Conservation (phyloP, 306 rosid genomes). For the Lotus japonicus region DNA sequence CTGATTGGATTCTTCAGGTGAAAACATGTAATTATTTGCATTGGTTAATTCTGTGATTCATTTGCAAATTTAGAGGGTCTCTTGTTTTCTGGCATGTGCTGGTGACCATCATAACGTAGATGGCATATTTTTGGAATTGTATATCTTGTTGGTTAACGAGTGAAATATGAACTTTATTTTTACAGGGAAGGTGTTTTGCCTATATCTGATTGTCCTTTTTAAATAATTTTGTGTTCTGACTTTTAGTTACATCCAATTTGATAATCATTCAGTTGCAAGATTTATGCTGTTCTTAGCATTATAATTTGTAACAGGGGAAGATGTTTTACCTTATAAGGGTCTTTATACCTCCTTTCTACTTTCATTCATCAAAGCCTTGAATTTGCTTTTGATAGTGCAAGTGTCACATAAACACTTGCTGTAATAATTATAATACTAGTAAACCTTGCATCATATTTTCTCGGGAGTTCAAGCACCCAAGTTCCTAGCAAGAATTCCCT, state of each 20-base stretch:
- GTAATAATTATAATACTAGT: background rate
- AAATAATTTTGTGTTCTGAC: background rate
- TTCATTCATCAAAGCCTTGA: background rate
- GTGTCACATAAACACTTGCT: background rate
- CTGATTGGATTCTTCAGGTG: slow-evolving; percentile 99
- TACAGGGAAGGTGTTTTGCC: background rate
- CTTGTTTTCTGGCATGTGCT: background rate
- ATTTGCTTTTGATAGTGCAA: background rate
- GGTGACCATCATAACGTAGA: background rate
- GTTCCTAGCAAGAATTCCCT: slow-evolving; percentile 83
- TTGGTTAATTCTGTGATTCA: slow-evolving; percentile 10
- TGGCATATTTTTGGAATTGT: background rate
- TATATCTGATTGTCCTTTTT: background rate
- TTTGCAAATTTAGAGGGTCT: background rate
- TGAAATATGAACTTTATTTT: background rate
- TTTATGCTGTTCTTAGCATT: too few relatives aligned
- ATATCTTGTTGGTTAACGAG: background rate
- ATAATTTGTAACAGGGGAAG: too few relatives aligned
- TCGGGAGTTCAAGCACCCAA: slow-evolving; percentile 27
- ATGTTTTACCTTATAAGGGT: too few relatives aligned
- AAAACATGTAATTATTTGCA: background rate
- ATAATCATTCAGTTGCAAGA: too few relatives aligned
- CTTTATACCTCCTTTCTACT: background rate
- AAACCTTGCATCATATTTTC: background rate
- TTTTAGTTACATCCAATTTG: background rate